Evolutionary conservation across 2,329 filamentous ascomycete species (phyloP), one percentile per base, ranked within the genome.

Genomic region (Nemania abortiva): DNA sequence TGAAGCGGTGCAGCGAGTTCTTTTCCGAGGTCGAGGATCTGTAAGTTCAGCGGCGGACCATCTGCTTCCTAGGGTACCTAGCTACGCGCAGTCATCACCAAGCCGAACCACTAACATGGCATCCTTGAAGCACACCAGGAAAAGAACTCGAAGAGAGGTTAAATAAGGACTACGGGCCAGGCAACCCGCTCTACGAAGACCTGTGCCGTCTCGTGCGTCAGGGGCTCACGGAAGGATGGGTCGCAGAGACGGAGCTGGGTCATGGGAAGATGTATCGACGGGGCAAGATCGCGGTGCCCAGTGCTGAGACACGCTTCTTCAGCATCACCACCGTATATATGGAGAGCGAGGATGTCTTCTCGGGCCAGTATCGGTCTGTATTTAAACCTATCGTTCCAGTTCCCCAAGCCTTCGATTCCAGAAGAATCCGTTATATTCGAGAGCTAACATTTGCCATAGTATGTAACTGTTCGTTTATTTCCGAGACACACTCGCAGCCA

Each of bases 271-370:
- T 81, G 69, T 87, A 87, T 70, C 82, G 83, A 1, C 81, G 84
- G 6, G 80, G 79, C 9, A 84, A 83, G 65, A 82, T 89, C 66
- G 76, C 80, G 49, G 70, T 82, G 5, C 87, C 86, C 1, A 81
- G 77, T 1, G 77, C 80, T 9, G 79, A 81, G 42, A 88, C 83
- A 31, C 80, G 82, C 24, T 88, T 81, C 76, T 85, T 88, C 75
- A 85, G 83, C 72, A 87, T 89, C 74, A 89, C 87, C 2, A 84
- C 86, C 1, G 86, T 89, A 20, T 88, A 87, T 74, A 87, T 89
- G 82, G 81, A 87, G n/a, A 84, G 81, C 34, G 66, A 82, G 37
- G 81, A 83, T 6, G 82, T 79, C n/a, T 87, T 84, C 73, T 77
- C 78, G 4, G 86, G 86, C 1, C 86, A 88, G 75, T 87, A 88